These are phyloP conservation scores for Tuber magnatum DNA, from an alignment of 495 filamentous ascomycete genomes.

Conservation along the genomic window DNA sequence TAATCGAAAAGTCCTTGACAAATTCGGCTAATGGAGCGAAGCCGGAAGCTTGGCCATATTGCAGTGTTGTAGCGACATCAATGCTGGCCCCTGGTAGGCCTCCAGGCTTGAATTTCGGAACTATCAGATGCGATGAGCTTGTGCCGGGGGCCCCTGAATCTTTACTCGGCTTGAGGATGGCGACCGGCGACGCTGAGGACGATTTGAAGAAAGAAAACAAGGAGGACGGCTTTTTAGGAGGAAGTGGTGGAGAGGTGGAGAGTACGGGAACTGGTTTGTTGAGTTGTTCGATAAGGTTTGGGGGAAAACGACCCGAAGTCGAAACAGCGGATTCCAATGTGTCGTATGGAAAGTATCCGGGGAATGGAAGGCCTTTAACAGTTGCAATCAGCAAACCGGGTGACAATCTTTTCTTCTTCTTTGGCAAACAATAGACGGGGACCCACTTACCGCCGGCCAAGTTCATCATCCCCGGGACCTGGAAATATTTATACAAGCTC, in stretches of 20 bases:
- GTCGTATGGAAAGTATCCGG: constrained; percentile 80
- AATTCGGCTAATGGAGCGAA: constrained; percentile 69
- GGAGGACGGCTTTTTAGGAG: constrained; percentile 17
- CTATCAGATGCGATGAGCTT: constrained; percentile 51
- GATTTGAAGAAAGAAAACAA: constrained; percentile 32
- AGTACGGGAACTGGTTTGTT: constrained; percentile 53
- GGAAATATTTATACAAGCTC: constrained; percentile 74
- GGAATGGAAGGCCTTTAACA: constrained; percentile 63
- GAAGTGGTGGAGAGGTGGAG: constrained; percentile 42
- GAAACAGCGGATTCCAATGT: constrained; percentile 77
- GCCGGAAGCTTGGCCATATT: constrained; percentile 74
- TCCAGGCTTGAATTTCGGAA: constrained; percentile 58
- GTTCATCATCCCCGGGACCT: constrained; percentile 72
- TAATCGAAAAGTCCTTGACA: constrained; percentile 65
- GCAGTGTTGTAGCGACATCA: constrained; percentile 72
- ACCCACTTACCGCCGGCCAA: constrained; percentile 69
- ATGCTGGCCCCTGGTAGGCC: constrained; percentile 55
- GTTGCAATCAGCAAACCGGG: constrained; percentile 2
- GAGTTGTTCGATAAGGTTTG: constrained; percentile 28
- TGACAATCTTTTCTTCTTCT: neutral
- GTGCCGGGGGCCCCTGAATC: neutral
- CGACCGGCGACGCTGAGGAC: constrained; percentile 28
- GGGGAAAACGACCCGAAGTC: constrained; percentile 58
- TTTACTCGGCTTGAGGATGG: neutral
- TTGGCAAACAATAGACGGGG: neutral